Conservation (phyloP, 306 rosid genomes). For the Notholithocarpus densiflorus region DNA sequence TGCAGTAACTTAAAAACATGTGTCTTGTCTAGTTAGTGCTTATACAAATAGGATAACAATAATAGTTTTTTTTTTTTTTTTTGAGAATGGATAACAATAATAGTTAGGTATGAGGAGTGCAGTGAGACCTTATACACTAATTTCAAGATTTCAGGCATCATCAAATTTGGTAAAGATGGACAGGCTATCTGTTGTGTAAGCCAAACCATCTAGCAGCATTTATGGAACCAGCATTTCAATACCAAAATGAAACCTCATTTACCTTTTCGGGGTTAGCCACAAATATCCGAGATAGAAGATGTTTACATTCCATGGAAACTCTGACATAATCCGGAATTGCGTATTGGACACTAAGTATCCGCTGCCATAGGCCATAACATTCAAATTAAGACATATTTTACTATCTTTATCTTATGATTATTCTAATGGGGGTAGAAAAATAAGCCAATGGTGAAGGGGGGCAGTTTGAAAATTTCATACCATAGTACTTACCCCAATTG, state of each 20-base stretch:
- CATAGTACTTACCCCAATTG: constrained; percentile 52
- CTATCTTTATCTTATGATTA: background rate
- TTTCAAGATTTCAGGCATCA: background rate
- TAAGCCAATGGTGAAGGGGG: background rate
- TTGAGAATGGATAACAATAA: background rate
- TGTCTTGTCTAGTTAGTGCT: background rate
- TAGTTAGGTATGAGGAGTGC: background rate
- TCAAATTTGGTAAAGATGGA: background rate
- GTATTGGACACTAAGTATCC: constrained; percentile 66
- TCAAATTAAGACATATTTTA: constrained; percentile 14
- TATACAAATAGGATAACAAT: background rate
- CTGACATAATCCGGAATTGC: constrained; percentile 56
- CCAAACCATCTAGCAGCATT: background rate
- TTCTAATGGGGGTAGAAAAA: background rate
- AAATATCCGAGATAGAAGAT: constrained; percentile 69
- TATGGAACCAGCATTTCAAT: background rate
- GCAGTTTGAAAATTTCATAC: constrained; percentile 6
- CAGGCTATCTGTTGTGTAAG: background rate
- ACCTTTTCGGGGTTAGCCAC: constrained; percentile 80
- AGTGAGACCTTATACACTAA: background rate
- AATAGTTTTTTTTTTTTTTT: too few relatives aligned
- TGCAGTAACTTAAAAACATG: background rate
- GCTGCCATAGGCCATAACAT: constrained; percentile 42
- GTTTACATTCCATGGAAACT: constrained; percentile 61
- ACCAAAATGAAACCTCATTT: background rate